phyloP scores from a whole-genome alignment of 129 eudicot genomes.

The Helianthus tuberosus region DNA sequence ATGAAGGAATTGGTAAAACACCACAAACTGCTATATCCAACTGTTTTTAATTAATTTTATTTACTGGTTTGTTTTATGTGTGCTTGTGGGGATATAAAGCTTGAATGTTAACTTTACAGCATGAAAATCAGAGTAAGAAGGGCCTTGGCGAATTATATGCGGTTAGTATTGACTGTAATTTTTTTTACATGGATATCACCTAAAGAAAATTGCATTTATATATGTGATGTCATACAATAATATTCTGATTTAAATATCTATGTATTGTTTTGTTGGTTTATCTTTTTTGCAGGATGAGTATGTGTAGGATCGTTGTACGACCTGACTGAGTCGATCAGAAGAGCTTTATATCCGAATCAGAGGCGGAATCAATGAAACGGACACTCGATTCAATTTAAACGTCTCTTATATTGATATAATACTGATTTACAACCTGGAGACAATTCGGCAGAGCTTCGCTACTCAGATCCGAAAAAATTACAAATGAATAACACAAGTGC shows the following conservation, averaged over 20 bases:
- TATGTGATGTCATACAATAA: neutral
- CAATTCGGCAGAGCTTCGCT: too few relatives aligned
- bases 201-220: neutral
- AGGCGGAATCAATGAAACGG: too few relatives aligned
- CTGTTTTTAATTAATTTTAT: neutral
- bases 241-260: neutral
- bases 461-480: too few relatives aligned
- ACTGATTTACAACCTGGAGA: too few relatives aligned
- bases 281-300: constrained; percentile 73
- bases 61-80: neutral
- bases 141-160: constrained; percentile 95
- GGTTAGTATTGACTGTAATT: constrained; percentile 45
- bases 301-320: too few relatives aligned
- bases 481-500: too few relatives aligned
- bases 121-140: constrained; percentile 89
- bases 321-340: too few relatives aligned
- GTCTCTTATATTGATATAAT: too few relatives aligned
- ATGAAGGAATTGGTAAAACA: constrained; percentile 68
- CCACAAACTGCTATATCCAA: neutral
- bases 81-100: neutral
- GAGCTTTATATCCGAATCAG: too few relatives aligned
- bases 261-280: neutral
- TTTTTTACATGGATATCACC: neutral
- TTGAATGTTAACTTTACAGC: constrained; percentile 51
- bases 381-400: too few relatives aligned